A percentile compares a stretch with the other conserved stretches of the same genome.
These are phyloP conservation scores for Dysphania ambrosioides DNA, from an alignment of 148 eudicot genomes.

Conservation along the genomic window DNA sequence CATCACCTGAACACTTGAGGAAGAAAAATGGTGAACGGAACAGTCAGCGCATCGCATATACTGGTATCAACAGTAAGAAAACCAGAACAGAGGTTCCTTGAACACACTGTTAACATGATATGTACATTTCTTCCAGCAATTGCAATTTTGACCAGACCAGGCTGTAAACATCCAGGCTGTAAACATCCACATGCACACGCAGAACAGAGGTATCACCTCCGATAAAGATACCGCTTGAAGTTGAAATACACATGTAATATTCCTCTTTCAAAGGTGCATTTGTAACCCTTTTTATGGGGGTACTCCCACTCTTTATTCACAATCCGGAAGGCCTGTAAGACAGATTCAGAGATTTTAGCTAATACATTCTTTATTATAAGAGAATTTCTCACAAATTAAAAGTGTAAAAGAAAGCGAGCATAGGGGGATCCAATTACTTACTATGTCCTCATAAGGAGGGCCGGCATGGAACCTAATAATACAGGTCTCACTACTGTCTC, in stretches of 20 bases:
- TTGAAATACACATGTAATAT: conserved; percentile 81
- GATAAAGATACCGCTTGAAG: conserved; percentile 69
- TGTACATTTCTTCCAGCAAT: conserved; percentile 8
- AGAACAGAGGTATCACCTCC: background rate
- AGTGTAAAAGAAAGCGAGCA: too few species aligned
- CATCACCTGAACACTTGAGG: too few species aligned
- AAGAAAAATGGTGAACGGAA: background rate
- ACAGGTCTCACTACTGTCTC: conserved; percentile 82
- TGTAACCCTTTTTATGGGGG: conserved; percentile 84
- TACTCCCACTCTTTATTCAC: conserved; percentile 92
- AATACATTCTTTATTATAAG: too few species aligned
- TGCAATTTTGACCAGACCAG: background rate
- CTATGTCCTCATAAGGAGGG: conserved; percentile 92
- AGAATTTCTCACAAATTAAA: too few species aligned
- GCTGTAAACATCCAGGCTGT: too few species aligned
- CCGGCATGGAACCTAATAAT: conserved; percentile 93
- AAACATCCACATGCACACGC: background rate
- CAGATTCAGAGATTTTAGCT: too few species aligned
- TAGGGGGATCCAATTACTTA: too few species aligned
- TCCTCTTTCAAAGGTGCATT: conserved; percentile 84
- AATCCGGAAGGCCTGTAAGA: conserved; percentile 77
- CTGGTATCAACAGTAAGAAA: background rate
- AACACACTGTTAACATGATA: background rate
- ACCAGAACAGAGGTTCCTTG: background rate
- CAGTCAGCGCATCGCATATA: background rate